Evolutionary conservation across 1,139 yeast genomes (phyloP).

Genomic region (Taphrina deformans): DNA sequence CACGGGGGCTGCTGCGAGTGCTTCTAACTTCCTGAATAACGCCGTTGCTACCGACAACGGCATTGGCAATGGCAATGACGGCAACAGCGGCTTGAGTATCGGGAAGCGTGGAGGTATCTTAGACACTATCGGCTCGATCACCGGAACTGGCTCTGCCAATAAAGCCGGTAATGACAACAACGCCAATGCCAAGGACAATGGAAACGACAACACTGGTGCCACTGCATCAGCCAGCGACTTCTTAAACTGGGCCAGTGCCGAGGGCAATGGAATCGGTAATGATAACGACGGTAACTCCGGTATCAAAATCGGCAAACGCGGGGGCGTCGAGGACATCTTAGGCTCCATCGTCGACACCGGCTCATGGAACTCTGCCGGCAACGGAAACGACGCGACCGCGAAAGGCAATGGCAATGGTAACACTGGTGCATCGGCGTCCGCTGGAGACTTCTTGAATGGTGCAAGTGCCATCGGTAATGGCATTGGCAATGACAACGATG

Average conservation of each 20-base stretch:
- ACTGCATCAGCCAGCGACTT: not conserved
- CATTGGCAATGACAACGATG: slow-evolving; percentile 11
- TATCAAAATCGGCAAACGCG: not conserved
- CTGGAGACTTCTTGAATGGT: slow-evolving; percentile 11
- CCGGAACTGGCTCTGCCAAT: not conserved
- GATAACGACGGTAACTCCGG: not conserved
- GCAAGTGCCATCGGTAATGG: slow-evolving; percentile 17
- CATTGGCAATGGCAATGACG: slow-evolving; percentile 12
- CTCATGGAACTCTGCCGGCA: not conserved
- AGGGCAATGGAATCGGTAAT: slow-evolving; percentile 6
- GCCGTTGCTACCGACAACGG: slow-evolving; percentile 11
- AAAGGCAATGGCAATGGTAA: slow-evolving; percentile 13
- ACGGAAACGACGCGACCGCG: not conserved
- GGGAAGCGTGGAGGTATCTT: not conserved
- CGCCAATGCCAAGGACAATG: not conserved
- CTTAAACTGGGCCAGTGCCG: not conserved
- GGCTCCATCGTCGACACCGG: slow-evolving; percentile 12
- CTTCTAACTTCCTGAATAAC: slow-evolving; percentile 6
- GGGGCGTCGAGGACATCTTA: not conserved
- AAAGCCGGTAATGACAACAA: not conserved
- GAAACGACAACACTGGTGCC: slow-evolving; percentile 5
- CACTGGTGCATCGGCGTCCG: not conserved
- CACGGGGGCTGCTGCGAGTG: slow-evolving; percentile 3
- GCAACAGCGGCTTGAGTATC: not conserved
- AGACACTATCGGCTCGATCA: not conserved